Evolutionary conservation across 2,329 filamentous ascomycete genomes (phyloP).

Genomic region (Aspergillus novofumigatus): DNA sequence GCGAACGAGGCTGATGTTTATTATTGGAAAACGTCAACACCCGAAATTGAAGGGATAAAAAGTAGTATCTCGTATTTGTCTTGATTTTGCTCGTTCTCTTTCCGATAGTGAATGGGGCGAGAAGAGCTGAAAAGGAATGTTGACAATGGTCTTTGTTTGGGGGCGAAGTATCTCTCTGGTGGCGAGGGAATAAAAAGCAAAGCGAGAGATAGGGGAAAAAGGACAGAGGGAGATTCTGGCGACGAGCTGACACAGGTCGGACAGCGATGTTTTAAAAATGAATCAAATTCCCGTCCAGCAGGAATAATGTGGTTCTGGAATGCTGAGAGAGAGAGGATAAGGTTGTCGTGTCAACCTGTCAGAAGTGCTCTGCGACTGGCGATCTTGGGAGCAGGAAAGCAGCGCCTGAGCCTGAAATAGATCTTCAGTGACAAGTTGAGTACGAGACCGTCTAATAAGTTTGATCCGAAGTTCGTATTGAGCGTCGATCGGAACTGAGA

Average conservation of each 20-base stretch:
- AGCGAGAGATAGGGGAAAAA: conserved; percentile 1
- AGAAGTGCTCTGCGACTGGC: background rate
- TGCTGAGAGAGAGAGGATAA: conserved; percentile 25
- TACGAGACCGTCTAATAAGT: conserved; percentile 34
- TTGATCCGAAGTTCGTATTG: conserved; percentile 1
- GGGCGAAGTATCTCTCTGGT: background rate
- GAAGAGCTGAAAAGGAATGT: background rate
- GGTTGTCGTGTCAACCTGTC: conserved; percentile 36
- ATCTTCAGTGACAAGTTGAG: conserved; percentile 8
- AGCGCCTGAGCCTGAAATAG: background rate
- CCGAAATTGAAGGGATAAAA: background rate
- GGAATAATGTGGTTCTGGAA: conserved; percentile 24
- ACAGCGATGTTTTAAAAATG: background rate
- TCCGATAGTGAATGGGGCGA: background rate
- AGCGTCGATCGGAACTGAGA: background rate
- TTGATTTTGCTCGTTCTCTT: background rate
- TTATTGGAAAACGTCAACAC: background rate
- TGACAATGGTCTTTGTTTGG: background rate
- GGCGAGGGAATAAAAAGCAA: background rate
- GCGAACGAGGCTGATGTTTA: background rate
- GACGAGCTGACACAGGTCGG: background rate
- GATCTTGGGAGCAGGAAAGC: conserved; percentile 2
- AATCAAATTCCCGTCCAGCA: conserved; percentile 27
- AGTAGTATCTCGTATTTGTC: background rate
- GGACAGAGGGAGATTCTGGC: background rate